Percentiles rank a stretch among this genome's conserved stretches.
phyloP scores from a whole-genome alignment of 2,329 filamentous ascomycete genomes.

The Keithomyces neogunnii region DNA sequence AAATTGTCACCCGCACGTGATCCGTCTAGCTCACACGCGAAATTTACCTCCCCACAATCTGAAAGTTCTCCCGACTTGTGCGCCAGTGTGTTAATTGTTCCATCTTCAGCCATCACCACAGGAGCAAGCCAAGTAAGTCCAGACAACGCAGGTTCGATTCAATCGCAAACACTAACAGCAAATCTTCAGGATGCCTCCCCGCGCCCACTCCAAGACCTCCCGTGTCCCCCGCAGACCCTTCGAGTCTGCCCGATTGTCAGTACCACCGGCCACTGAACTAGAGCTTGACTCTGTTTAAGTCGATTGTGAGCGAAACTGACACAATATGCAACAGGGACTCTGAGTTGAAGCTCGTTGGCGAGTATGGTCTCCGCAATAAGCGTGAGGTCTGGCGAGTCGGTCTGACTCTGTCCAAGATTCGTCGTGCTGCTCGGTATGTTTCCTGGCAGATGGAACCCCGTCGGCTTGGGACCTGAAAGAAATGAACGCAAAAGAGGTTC shows the following conservation, averaged over 20 bases:
- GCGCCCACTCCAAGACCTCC: conserved; percentile 97
- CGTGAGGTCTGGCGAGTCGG: conserved; percentile 99
- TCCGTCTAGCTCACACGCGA: conserved; percentile 2
- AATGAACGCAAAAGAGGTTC: too few relatives aligned
- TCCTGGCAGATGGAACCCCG: background rate
- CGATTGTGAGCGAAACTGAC: conserved; percentile 72
- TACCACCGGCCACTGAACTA: conserved; percentile 93
- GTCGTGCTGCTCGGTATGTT: conserved; percentile 96
- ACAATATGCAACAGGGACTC: conserved; percentile 68
- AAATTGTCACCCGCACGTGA: conserved; percentile 18
- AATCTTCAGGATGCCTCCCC: conserved; percentile 29
- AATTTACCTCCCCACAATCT: conserved; percentile 27
- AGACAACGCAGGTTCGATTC: conserved; percentile 6
- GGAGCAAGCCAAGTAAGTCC: conserved; percentile 33
- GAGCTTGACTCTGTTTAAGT: conserved; percentile 98
- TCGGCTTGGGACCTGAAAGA: too few relatives aligned
- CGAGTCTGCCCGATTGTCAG: conserved; percentile 99
- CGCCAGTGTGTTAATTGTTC: conserved; percentile 18
- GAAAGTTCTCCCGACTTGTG: conserved; percentile 19
- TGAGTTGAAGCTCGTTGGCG: conserved; percentile 98
- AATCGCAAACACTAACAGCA: conserved; percentile 17
- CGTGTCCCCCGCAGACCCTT: conserved; percentile 97
- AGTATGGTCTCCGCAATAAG: conserved; percentile 99
- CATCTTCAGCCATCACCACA: conserved; percentile 26
- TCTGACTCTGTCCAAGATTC: conserved; percentile 99